A percentile compares a stretch with the other conserved stretches of the same genome.
Evolutionary conservation across 2,329 filamentous ascomycete genomes (phyloP).

Genomic region (Trichoderma lentiforme): DNA sequence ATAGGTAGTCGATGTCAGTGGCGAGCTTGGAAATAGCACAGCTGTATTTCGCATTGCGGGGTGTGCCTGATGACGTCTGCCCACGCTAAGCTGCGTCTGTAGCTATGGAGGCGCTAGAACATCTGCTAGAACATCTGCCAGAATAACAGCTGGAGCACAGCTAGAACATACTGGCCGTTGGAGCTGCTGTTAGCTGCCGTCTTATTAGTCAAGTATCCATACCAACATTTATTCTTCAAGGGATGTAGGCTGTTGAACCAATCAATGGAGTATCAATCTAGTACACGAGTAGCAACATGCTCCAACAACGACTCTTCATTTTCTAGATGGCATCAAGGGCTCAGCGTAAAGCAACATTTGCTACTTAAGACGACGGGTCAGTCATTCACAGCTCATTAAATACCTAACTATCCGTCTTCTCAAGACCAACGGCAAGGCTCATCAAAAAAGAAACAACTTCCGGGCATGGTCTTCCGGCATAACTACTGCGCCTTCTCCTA

Average conservation of each 20-base stretch:
- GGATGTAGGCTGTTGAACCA: not conserved
- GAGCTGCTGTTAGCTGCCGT: not conserved
- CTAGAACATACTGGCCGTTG: not conserved
- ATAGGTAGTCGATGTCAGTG: not conserved
- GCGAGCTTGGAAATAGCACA: not conserved
- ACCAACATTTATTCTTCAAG: not conserved
- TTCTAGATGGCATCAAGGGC: not conserved
- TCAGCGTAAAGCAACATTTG: not conserved
- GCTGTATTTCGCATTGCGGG: not conserved
- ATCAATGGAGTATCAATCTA: not conserved
- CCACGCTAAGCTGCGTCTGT: not conserved
- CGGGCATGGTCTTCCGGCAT: not conserved
- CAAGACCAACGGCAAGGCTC: not conserved
- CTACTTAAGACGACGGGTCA: not conserved
- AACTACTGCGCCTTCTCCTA: not conserved
- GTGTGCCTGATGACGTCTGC: constrained; percentile 13
- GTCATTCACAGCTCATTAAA: not conserved
- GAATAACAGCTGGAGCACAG: not conserved
- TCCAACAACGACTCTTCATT: not conserved
- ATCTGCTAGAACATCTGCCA: not conserved
- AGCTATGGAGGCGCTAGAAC: not conserved
- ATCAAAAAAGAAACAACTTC: not conserved
- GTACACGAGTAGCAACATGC: not conserved
- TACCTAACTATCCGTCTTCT: not conserved
- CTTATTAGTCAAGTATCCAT: not conserved